A percentile compares a stretch with the other conserved stretches of the same genome.
phyloP scores from a whole-genome alignment of 441 rosid species.

The Hura crepitans region DNA sequence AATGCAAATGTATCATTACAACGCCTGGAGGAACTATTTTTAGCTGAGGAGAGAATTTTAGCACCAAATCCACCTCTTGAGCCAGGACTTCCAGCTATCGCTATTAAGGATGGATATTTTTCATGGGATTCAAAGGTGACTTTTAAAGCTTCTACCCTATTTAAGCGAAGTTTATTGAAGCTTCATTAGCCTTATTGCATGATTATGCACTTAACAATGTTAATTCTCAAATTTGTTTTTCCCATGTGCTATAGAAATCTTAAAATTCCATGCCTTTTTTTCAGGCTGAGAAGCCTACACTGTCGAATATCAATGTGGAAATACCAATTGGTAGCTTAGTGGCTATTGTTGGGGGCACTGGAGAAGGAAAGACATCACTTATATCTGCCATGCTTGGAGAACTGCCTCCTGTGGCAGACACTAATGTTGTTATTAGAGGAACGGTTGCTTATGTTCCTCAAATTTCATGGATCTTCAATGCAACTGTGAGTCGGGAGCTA shows the following conservation, averaged over 20 bases:
- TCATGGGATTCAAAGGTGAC: slow-evolving; percentile 89
- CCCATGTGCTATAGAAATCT: slow-evolving; percentile 3
- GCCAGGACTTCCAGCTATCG: slow-evolving; percentile 73
- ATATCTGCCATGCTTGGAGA: slow-evolving; percentile 98
- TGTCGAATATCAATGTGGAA: slow-evolving; percentile 74
- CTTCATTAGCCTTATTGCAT: background rate
- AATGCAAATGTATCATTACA: slow-evolving; percentile 85
- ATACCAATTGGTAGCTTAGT: slow-evolving; percentile 80
- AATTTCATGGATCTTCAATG: slow-evolving; percentile 98
- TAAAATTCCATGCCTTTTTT: slow-evolving; percentile 12
- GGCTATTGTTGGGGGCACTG: slow-evolving; percentile 93
- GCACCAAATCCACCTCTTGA: slow-evolving; percentile 77
- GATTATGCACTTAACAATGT: background rate
- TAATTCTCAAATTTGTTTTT: slow-evolving; percentile 12
- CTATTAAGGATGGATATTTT: slow-evolving; percentile 76
- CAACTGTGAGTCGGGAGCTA: slow-evolving; percentile 57
- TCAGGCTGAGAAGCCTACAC: slow-evolving; percentile 64
- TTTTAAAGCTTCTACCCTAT: slow-evolving; percentile 8
- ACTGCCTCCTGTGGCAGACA: slow-evolving; percentile 50
- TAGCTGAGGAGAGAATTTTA: slow-evolving; percentile 82
- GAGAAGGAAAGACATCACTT: slow-evolving; percentile 98
- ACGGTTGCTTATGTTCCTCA: slow-evolving; percentile 95
- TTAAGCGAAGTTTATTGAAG: background rate
- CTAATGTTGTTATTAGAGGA: slow-evolving; percentile 68
- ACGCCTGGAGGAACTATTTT: slow-evolving; percentile 83